Base-by-base conservation (phyloP, 2,329 filamentous ascomycete species). In the Aureobasidium subglaciale region DNA sequence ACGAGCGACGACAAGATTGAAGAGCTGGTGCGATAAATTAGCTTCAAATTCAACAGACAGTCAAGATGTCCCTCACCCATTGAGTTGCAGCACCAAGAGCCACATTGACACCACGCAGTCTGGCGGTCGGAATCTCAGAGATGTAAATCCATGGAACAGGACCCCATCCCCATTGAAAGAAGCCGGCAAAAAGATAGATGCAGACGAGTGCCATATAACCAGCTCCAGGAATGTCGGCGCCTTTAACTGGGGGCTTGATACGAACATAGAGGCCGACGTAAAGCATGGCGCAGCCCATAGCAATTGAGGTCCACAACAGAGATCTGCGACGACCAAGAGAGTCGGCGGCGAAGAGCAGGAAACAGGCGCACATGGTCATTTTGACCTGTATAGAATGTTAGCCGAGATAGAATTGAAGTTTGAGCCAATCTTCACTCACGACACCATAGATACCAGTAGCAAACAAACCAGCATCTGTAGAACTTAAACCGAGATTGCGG, bases 381-480 rank as follows among this genome's bases (percentile, higher is more conserved):
- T 89, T 89, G 56, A 87, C 48, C 48, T 49, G n/a, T 5, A 15
- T 10, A 35, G 1, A 15, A 15, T n/a, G 9, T 49, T 32, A 49
- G 32, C 29, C 4, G 0, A 7, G 11, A 1, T 37, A 3, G 2
- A 15, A 2, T 18, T 18, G n/a, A 25, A 20, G 4, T 2, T 13
- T 13, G 1, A 18, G 20, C 3, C 1, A 20, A 22, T 8, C 16
- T 16, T n/a, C 11, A 49, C 46, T 49, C 16, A 49, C 80, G 54
- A 88, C 78, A 24, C 86, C 86, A 65, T 88, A 89, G 61, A 89
- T 79, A 37, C 86, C 86, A 0, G 86, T 88, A 4, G 86, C 85
- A 66, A 89, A 87, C 22, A 89, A 79, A 16, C 79, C 81, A 37
- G 79, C 76, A 35, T 77, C 68, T 5, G 78, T 82, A 11, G 75